Evolutionary conservation across 2,329 filamentous ascomycete genomes (phyloP).

Genomic region (Colletotrichum sp.): DNA sequence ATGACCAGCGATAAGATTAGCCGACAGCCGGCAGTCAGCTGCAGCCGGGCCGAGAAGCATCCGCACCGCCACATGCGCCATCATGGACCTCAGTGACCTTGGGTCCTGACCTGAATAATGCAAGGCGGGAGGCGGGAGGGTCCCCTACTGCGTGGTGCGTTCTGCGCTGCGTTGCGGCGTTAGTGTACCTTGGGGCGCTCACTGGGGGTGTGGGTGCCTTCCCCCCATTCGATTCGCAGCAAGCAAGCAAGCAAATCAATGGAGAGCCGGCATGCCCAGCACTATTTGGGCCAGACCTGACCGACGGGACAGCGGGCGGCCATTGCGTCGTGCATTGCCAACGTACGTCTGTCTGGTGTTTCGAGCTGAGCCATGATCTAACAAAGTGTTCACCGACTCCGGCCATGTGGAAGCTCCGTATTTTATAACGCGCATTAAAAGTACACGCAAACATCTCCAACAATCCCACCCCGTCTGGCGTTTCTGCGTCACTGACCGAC

Average conservation of each 20-base stretch:
- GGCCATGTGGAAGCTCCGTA: slow-evolving; percentile 12
- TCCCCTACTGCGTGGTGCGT: background rate
- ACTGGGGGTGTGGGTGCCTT: background rate
- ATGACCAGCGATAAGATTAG: slow-evolving; percentile 5
- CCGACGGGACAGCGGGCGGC: slow-evolving; percentile 8
- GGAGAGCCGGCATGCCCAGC: background rate
- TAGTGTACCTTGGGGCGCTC: background rate
- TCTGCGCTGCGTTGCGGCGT: background rate
- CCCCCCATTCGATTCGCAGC: background rate
- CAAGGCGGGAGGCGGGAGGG: background rate
- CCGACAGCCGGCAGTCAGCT: background rate
- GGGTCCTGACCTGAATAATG: slow-evolving; percentile 4
- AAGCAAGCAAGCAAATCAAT: background rate
- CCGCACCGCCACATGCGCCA: slow-evolving; percentile 3
- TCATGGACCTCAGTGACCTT: background rate
- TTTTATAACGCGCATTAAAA: slow-evolving; percentile 6
- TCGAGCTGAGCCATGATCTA: slow-evolving; percentile 20
- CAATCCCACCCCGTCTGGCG: background rate
- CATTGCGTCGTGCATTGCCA: slow-evolving; percentile 15
- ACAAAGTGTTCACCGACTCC: slow-evolving; percentile 18
- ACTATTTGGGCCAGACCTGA: slow-evolving; percentile 17
- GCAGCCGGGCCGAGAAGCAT: background rate
- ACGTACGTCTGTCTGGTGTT: slow-evolving; percentile 20
- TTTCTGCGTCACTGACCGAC: background rate
- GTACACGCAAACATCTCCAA: background rate